A percentile compares a stretch with the other conserved stretches of the same genome.
These are phyloP conservation scores for Penicillium ucsense DNA, from an alignment of 495 filamentous ascomycete genomes.

Conservation along the genomic window DNA sequence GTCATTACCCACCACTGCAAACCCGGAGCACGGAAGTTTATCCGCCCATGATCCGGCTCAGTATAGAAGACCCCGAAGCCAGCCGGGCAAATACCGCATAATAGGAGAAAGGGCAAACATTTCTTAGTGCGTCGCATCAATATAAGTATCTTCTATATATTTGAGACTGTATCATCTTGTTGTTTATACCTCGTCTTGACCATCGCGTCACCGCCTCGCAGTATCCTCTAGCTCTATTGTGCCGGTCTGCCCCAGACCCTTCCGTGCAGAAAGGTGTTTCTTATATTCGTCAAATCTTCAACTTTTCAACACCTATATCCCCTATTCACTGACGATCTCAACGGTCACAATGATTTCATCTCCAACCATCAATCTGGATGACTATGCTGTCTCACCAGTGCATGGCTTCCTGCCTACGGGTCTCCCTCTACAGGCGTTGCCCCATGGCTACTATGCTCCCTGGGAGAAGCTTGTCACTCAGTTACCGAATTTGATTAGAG, in stretches of 20 bases:
- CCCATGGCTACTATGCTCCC: constrained; percentile 75
- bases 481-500: constrained; percentile 67
- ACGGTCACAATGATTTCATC: constrained; percentile 54
- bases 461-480: constrained; percentile 78
- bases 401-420: constrained; percentile 83
- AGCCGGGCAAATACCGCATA: constrained; percentile 6
- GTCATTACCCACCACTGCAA: not conserved
- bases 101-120: not conserved
- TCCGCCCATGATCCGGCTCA: constrained; percentile 13
- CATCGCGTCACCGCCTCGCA: no score
- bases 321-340: not conserved
- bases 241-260: no score
- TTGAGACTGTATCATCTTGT: no score
- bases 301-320: not conserved
- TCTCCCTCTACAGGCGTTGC: constrained; percentile 61
- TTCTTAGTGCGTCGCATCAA: no score
- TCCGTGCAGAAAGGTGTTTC: no score
- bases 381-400: constrained; percentile 73
- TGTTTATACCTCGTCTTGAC: no score
- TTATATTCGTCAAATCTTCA: no score
- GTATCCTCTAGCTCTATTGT: no score
- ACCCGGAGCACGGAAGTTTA: constrained; percentile 13
- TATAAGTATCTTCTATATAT: no score
- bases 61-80: constrained; percentile 14
- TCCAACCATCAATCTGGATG: constrained; percentile 57